Conservation (phyloP, 2,329 filamentous ascomycete genomes). For the Nectriaceae sp. region DNA sequence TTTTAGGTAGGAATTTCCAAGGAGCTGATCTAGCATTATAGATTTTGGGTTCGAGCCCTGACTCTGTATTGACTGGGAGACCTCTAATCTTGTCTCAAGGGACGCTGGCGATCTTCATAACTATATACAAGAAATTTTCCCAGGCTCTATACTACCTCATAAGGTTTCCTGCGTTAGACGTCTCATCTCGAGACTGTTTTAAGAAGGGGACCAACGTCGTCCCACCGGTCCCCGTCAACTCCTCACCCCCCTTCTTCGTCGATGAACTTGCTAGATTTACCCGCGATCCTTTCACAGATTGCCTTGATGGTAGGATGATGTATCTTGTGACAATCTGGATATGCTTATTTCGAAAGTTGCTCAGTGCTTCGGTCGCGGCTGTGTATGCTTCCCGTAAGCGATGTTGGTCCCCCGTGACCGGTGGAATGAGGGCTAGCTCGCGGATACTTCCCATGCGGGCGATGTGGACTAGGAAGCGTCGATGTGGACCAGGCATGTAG, state of each 20-base stretch:
- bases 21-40: too few species aligned
- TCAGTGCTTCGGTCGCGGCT: constrained; percentile 73
- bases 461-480: constrained; percentile 74
- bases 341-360: constrained; percentile 79
- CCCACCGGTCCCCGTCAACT: constrained; percentile 82
- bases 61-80: too few species aligned
- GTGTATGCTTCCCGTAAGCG: constrained; percentile 58
- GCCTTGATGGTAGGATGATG: constrained; percentile 76
- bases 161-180: constrained; percentile 44
- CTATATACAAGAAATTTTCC: not conserved
- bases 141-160: constrained; percentile 10
- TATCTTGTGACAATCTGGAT: constrained; percentile 89
- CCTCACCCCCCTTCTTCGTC: constrained; percentile 35
- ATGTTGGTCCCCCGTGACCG: constrained; percentile 52
- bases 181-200: constrained; percentile 87
- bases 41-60: too few species aligned
- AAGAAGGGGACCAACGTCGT: constrained; percentile 87
- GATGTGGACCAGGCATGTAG: constrained; percentile 89
- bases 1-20: too few species aligned
- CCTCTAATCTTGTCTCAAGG: too few species aligned
- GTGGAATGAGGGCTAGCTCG: constrained; percentile 61
- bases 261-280: constrained; percentile 50
- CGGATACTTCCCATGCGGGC: constrained; percentile 73
- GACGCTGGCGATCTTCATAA: too few species aligned
- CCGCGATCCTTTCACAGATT: constrained; percentile 26